Conservation (phyloP, 345 rosid species). For the Capsella bursapastoris region DNA sequence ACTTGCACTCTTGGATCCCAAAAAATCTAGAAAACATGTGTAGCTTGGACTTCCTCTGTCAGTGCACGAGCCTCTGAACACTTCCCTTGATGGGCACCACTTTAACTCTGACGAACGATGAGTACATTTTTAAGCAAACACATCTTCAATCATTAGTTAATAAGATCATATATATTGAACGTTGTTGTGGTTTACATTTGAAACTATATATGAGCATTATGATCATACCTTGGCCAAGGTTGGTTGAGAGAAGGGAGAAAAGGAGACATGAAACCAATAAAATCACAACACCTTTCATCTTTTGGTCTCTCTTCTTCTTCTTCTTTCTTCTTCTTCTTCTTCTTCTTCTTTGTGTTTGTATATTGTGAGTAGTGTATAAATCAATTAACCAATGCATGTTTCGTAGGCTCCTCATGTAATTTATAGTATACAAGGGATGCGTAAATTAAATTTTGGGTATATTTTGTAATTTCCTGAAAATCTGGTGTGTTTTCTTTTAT, state of each 20-base stretch:
- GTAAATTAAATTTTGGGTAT: not conserved
- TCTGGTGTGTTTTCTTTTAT: not conserved
- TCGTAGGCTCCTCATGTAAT: not conserved
- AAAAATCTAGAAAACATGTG: conserved; percentile 29
- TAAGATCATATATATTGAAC: no score
- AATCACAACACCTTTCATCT: conserved; percentile 15
- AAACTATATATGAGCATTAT: not conserved
- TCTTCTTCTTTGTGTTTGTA: not conserved
- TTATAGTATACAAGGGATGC: not conserved
- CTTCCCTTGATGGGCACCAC: conserved; percentile 24
- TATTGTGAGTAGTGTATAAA: not conserved
- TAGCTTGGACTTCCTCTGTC: conserved; percentile 27
- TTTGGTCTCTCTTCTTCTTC: not conserved
- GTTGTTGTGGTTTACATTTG: not conserved
- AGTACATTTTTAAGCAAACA: not conserved
- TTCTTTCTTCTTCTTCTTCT: not conserved
- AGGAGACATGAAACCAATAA: conserved; percentile 15
- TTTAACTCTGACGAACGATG: not conserved
- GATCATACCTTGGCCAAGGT: conserved; percentile 9
- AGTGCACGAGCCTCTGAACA: conserved; percentile 27
- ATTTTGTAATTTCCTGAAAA: not conserved
- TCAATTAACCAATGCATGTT: not conserved
- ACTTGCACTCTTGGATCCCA: conserved; percentile 30
- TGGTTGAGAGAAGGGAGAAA: conserved; percentile 17
- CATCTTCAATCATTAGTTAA: no score